Evolutionary conservation across 495 filamentous ascomycete species (phyloP).

Genomic region (Endocarpon pusillum): DNA sequence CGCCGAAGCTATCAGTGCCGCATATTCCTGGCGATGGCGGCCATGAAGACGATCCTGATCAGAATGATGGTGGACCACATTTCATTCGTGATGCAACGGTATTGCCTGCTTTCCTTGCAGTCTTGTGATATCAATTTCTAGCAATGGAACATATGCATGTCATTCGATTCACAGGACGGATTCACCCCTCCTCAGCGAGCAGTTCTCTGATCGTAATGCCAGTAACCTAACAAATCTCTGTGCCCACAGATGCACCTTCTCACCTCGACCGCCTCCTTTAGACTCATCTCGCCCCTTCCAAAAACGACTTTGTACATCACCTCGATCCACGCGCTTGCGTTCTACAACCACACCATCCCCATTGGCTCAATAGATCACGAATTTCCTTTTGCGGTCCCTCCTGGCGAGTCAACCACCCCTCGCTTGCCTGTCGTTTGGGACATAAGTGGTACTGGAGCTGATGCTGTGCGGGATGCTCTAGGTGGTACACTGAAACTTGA

Average conservation of each 20-base stretch:
- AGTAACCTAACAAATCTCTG: background rate
- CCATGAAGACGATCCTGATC: constrained; percentile 25
- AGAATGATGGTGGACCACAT: constrained; percentile 24
- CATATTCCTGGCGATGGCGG: constrained; percentile 24
- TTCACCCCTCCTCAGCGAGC: too few species aligned
- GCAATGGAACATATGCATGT: too few species aligned
- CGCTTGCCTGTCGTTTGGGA: constrained; percentile 66
- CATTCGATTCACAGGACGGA: too few species aligned
- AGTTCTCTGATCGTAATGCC: too few species aligned
- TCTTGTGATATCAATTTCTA: constrained; percentile 4
- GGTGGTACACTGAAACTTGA: constrained; percentile 64
- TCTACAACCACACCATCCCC: constrained; percentile 61
- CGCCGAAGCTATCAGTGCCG: constrained; percentile 44
- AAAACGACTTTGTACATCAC: constrained; percentile 58
- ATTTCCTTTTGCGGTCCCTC: constrained; percentile 57
- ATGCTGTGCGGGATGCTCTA: constrained; percentile 64
- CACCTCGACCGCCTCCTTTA: constrained; percentile 75
- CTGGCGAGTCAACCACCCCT: constrained; percentile 52
- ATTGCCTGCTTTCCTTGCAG: constrained; percentile 15
- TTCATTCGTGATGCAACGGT: constrained; percentile 80
- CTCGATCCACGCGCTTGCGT: constrained; percentile 64
- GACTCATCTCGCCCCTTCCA: constrained; percentile 58
- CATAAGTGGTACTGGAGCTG: constrained; percentile 63
- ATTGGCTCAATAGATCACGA: constrained; percentile 62
- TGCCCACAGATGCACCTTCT: constrained; percentile 49